Base-by-base conservation (phyloP, 2,329 filamentous ascomycete species). In the Metarhizium guizhouense region DNA sequence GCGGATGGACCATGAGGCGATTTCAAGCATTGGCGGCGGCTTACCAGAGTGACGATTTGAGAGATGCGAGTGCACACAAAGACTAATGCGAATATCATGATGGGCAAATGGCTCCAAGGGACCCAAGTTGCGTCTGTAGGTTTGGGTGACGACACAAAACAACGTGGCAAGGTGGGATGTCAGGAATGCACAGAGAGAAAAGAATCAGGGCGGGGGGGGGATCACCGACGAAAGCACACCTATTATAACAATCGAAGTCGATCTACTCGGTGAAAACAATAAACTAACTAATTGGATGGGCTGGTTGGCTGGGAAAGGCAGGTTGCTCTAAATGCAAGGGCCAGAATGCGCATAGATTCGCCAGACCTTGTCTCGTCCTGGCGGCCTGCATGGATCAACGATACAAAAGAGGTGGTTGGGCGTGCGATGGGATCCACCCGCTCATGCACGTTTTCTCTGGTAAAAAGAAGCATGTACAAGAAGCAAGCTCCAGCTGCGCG, bases 1-100 rank as follows among this genome's bases (percentile, higher is more conserved):
- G 38, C 3, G 38, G 14, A 6, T 25, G 25, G 25, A 25, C 4
- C 25, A 25, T 25, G 25, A 25, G 25, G 25, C 25, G 25, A 25
- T 25, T 25, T 25, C 25, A 25, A 25, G 1, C 42, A 2, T 45
- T 11, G 45, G 3, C 45, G 1, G 10, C 13, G 13, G 32, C 76
- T 65, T 75, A 86, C 83, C 72, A 86, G 62, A 47, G 83, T 85
- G 62, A 84, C 54, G 67, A 86, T 85, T 69, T 86, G 76, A 63
- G 77, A 64, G 63, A 85, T 76, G 62, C 84, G 80, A 74, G 79
- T 84, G 62, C 79, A 80, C 68, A 81, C 75, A 71, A 86, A 86
- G 62, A 84, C 73, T 60, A 86, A 67, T 60, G 80, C 82, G 71
- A 84, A 85, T 48, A 85, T 59, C 83, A 86, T 86, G 62, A 64